phyloP scores from a whole-genome alignment of 306 rosid species.

The Morella rubra region DNA sequence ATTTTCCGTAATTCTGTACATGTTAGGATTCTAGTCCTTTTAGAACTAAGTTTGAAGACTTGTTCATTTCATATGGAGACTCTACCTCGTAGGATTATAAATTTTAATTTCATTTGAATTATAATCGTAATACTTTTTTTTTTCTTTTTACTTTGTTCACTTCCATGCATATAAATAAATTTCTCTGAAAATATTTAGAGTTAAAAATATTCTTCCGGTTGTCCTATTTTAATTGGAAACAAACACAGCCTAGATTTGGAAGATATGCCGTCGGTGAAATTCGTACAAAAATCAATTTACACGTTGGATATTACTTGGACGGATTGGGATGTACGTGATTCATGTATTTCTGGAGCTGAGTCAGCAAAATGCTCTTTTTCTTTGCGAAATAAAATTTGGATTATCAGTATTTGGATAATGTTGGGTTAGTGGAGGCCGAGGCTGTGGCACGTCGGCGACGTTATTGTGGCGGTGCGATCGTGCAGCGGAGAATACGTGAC shows the following conservation, averaged over 20 bases:
- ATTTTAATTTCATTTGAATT: too few relatives aligned
- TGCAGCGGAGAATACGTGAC: constrained; percentile 40
- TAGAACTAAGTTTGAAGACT: too few relatives aligned
- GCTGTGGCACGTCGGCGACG: constrained; percentile 28
- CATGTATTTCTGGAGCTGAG: constrained; percentile 17
- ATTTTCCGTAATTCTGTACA: too few relatives aligned
- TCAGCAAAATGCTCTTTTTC: constrained; percentile 19
- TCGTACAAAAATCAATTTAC: constrained; percentile 4
- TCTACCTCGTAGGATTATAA: too few relatives aligned
- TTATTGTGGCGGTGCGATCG: constrained; percentile 1
- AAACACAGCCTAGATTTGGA: constrained; percentile 3
- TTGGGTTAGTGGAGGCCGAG: constrained; percentile 21
- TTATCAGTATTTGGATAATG: constrained; percentile 27
- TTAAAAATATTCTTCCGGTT: too few relatives aligned
- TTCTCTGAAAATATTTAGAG: too few relatives aligned
- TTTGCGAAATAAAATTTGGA: background rate
- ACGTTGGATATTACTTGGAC: constrained; percentile 35
- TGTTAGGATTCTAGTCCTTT: too few relatives aligned
- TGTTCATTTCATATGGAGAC: too few relatives aligned
- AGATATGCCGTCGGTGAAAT: constrained; percentile 26
- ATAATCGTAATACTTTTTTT: too few relatives aligned
- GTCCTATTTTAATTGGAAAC: too few relatives aligned
- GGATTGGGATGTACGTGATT: background rate
- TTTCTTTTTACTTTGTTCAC: too few relatives aligned
- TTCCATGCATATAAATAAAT: too few relatives aligned